phyloP scores from a whole-genome alignment of 176 grass and related monocot species.

The Puccinellia tenuiflora region DNA sequence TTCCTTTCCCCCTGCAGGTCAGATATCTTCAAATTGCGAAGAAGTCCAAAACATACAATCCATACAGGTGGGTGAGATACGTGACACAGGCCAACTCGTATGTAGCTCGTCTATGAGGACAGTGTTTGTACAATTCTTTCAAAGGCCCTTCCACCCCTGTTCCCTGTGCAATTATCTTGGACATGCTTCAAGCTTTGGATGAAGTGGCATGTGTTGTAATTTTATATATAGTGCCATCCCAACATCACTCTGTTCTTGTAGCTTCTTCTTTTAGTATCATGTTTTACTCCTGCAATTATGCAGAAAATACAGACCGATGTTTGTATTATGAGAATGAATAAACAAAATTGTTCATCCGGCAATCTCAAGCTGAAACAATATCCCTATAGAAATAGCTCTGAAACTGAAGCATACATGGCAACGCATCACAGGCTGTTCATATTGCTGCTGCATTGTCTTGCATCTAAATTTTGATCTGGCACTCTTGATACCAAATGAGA shows the following conservation, averaged over 20 bases:
- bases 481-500: not conserved
- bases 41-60: conserved; percentile 95
- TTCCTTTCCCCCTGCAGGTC: conserved; percentile 46
- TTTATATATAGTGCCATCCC: conserved; percentile 20
- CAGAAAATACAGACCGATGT: not conserved
- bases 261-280: not conserved
- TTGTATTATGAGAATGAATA: not conserved
- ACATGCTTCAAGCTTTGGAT: not conserved
- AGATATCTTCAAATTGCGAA: conserved; percentile 98
- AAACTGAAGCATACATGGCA: not conserved
- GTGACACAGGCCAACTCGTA: conserved; percentile 96
- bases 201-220: conserved; percentile 31
- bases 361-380: not conserved
- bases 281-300: not conserved
- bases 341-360: conserved; percentile 11
- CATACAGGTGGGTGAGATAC: conserved; percentile 97
- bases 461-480: not conserved
- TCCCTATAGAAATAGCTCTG: no score
- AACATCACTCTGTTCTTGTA: not conserved
- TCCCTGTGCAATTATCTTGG: not conserved
- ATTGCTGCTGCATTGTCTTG: not conserved
- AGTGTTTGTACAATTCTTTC: conserved; percentile 17
- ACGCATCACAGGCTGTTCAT: not conserved
- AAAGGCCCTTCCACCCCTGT: not conserved
- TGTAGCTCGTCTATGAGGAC: conserved; percentile 73